phyloP scores from a whole-genome alignment of 306 rosid genomes.

The Leucaena leucocephala region DNA sequence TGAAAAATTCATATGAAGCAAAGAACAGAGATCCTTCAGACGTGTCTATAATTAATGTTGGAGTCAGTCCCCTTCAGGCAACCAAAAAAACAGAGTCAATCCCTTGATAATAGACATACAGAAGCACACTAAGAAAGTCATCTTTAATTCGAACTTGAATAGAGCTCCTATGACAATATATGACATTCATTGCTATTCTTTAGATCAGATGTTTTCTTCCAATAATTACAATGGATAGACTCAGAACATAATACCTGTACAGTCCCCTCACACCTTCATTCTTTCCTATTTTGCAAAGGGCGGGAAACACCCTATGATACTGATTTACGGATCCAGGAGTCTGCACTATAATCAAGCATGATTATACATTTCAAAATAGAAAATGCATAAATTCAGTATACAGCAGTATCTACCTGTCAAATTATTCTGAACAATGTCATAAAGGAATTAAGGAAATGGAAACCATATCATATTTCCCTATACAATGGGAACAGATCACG shows the following conservation, averaged over 20 bases:
- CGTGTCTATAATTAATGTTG: conserved; percentile 88
- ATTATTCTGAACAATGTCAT: conserved; percentile 30
- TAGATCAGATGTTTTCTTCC: conserved; percentile 19
- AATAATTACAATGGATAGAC: conserved; percentile 20
- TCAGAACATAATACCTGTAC: conserved; percentile 65
- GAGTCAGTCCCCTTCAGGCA: conserved; percentile 67
- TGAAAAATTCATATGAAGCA: conserved; percentile 85
- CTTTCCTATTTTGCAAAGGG: conserved; percentile 71
- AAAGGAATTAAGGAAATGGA: conserved; percentile 35
- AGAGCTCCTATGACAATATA: too few species aligned
- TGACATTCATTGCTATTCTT: too few species aligned
- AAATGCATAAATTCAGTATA: background rate
- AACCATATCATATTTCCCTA: conserved; percentile 17
- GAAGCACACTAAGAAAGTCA: too few species aligned
- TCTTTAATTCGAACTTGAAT: too few species aligned
- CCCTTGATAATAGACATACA: too few species aligned
- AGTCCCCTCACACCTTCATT: conserved; percentile 86
- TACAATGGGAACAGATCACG: conserved; percentile 18
- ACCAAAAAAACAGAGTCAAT: conserved; percentile 32
- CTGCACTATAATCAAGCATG: conserved; percentile 49
- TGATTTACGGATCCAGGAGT: conserved; percentile 80
- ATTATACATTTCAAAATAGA: background rate
- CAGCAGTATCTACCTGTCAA: conserved; percentile 40
- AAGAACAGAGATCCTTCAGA: conserved; percentile 96
- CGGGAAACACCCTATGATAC: conserved; percentile 65